Conservation (phyloP, 2,329 filamentous ascomycete species). For the Ophiostoma angusticollis region DNA sequence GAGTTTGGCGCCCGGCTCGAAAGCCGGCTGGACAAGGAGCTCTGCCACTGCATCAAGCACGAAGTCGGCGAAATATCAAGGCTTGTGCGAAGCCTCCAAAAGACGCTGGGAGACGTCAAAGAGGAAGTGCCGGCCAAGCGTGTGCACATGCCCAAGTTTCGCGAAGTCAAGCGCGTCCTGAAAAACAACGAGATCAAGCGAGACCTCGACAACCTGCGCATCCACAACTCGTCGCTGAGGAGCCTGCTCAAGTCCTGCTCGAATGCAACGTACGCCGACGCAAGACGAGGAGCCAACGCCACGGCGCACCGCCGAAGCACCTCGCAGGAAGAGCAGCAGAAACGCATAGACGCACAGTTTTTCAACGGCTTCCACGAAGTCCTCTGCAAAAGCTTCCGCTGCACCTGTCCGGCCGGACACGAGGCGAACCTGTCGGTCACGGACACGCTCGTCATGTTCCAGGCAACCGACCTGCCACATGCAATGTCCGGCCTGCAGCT, state of each 20-base stretch:
- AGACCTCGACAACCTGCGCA: slow-evolving; percentile 2
- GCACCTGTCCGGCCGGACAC: slow-evolving; percentile 9
- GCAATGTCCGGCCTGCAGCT: slow-evolving; percentile 5
- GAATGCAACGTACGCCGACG: slow-evolving; percentile 8
- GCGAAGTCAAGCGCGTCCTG: slow-evolving; percentile 8
- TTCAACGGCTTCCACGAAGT: slow-evolving; percentile 12
- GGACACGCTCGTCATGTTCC: slow-evolving; percentile 12
- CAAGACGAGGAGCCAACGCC: background rate
- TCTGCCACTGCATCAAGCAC: slow-evolving; percentile 9
- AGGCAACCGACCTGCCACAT: slow-evolving; percentile 1
- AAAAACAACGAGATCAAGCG: slow-evolving; percentile 9
- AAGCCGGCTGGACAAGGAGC: slow-evolving; percentile 9
- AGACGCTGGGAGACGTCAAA: slow-evolving; percentile 4
- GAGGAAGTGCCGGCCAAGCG: slow-evolving; percentile 3
- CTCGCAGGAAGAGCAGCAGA: slow-evolving; percentile 6
- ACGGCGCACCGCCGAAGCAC: background rate
- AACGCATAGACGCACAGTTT: slow-evolving; percentile 7
- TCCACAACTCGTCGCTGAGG: slow-evolving; percentile 7
- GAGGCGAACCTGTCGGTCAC: slow-evolving; percentile 13
- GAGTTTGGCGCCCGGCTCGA: slow-evolving; percentile 11
- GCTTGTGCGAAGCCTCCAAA: slow-evolving; percentile 4
- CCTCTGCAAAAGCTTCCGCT: slow-evolving; percentile 11
- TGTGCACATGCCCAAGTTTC: background rate
- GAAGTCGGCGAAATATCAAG: slow-evolving; percentile 9
- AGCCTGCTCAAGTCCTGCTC: slow-evolving; percentile 10